Base-by-base conservation (phyloP, 495 filamentous ascomycete species). In the Astrothelium macrocarpum region DNA sequence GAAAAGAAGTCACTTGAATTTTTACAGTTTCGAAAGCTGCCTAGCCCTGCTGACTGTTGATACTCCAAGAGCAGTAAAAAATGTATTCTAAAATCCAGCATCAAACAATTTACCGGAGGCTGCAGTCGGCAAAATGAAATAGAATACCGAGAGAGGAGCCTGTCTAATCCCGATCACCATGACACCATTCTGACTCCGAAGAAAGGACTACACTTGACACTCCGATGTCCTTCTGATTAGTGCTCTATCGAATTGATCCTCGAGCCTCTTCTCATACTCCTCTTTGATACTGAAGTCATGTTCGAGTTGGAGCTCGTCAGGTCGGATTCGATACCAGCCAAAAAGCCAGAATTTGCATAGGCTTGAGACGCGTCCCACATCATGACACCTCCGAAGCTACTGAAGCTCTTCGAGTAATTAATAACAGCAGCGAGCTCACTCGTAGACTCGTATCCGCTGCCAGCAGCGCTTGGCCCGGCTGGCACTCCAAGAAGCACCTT, bases 401-500 rank as follows among this genome's bases (percentile, higher is more conserved):
- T 29, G 58, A 61, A 71, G 26, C 43, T 29, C 53, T 60, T 58
- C 34, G 32, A 62, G 43, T 67, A 71, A 32, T 63, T 45, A 29
- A 71, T 56, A 10, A 71, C 65, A 7, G 65, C 61, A 16, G 32
- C 70, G 14, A 89, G 72, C 29, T 75, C 66, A 12, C 65, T 65
- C 1, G 79, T 76, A 0, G 76, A 67, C 10, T 82, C 63, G 68
- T 88, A 90, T 9, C 86, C 86, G 7, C 75, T 77, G 32, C 84
- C 82, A 14, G 82, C 85, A 9, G 81, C 83, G 1, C 45, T 73
- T 0, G 77, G 76, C 64, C 80, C 82, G 20, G 84, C 87, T 0
- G 87, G 87, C 2, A 88, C 78, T 39, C 88, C 88, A 1, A 91
- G 62, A 20, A 87, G 70, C 32, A 91, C 76, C 72, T 87, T 87